Conservation (phyloP, 257 asterid species). For the Ballota nigra region DNA sequence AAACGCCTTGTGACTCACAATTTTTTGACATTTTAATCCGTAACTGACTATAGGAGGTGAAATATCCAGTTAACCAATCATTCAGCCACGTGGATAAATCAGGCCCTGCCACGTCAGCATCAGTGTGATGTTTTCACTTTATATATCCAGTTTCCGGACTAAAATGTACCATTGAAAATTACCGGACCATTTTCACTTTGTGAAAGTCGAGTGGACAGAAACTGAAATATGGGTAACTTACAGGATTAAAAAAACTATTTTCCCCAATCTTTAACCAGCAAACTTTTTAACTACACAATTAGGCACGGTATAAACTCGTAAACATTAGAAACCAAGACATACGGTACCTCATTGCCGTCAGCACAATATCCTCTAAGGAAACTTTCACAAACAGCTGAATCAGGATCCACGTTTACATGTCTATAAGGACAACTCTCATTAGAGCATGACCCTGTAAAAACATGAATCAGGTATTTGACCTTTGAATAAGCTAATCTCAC, state of each 20-base stretch:
- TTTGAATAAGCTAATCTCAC: neutral
- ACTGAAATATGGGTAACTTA: neutral
- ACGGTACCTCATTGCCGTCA: constrained; percentile 87
- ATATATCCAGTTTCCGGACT: neutral
- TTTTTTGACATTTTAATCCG: neutral
- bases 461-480: constrained; percentile 25
- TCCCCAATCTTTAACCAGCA: neutral
- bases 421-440: constrained; percentile 89
- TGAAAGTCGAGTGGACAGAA: neutral
- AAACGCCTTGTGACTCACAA: neutral
- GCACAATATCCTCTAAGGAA: constrained; percentile 94
- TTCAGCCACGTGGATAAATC: neutral
- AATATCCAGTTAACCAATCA: neutral
- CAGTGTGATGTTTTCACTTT: neutral
- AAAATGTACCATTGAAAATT: neutral
- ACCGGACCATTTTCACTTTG: neutral
- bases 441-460: constrained; percentile 78
- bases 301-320: constrained; percentile 3
- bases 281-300: neutral
- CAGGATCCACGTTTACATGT: constrained; percentile 79
- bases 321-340: constrained; percentile 24
- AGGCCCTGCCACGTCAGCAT: neutral
- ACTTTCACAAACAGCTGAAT: constrained; percentile 70
- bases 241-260: neutral
- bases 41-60: neutral